These are phyloP conservation scores for Coelastrella sp. DNA, from an alignment of 139 green algal species.

Conservation along the genomic window DNA sequence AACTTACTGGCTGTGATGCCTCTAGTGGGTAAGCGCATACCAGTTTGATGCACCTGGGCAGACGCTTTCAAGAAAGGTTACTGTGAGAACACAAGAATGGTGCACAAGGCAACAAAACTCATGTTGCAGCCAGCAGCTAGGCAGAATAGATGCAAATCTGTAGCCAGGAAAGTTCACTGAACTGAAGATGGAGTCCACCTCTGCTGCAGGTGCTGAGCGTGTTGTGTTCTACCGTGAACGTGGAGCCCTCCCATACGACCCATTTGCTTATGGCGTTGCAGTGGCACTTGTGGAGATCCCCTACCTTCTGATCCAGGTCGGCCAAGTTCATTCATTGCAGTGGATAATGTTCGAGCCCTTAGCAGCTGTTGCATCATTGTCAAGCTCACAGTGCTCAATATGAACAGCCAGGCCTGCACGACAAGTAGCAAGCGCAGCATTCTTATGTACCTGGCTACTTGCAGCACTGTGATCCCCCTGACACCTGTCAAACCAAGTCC, in stretches of 20 bases:
- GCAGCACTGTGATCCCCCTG: background rate
- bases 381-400: no score
- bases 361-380: no score
- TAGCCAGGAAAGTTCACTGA: no score
- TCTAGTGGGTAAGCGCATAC: constrained; percentile 52
- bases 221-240: constrained; percentile 48
- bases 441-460: no score
- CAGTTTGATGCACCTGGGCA: background rate
- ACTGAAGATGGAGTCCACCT: no score
- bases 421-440: no score
- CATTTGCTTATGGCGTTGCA: constrained; percentile 58
- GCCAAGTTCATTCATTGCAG: background rate
- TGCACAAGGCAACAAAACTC: background rate
- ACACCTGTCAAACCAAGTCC: background rate
- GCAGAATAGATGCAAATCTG: background rate
- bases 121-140: background rate
- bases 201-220: constrained; percentile 15
- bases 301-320: constrained; percentile 58
- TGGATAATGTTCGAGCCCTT: no score
- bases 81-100: no score
- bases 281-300: constrained; percentile 66
- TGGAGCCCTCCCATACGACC: constrained; percentile 43
- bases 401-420: no score
- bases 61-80: background rate
- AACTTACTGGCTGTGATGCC: constrained; percentile 51